A percentile compares a stretch with the other conserved stretches of the same genome.
phyloP scores from a whole-genome alignment of 495 filamentous ascomycete genomes.

The Viridothelium virens region DNA sequence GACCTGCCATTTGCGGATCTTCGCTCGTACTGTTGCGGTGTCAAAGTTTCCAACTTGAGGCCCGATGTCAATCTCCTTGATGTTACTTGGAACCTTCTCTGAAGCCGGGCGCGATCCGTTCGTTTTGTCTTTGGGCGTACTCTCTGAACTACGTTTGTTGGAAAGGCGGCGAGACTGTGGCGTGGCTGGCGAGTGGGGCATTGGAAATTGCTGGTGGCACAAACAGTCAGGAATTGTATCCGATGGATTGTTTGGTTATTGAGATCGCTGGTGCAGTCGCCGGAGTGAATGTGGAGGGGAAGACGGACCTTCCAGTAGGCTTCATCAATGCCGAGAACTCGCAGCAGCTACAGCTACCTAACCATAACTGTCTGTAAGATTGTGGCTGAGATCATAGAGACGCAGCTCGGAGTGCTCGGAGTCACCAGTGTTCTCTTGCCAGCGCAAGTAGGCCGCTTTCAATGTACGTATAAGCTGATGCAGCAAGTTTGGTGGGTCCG shows the following conservation, averaged over 20 bases:
- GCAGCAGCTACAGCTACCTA: background rate
- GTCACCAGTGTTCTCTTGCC: background rate
- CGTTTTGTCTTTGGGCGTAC: background rate
- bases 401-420: background rate
- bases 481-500: background rate
- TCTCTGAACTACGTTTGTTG: constrained; percentile 5
- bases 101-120: background rate
- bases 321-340: background rate
- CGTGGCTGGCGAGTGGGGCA: constrained; percentile 6
- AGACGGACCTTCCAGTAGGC: background rate
- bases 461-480: background rate
- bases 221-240: background rate
- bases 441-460: background rate
- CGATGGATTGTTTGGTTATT: too few species aligned
- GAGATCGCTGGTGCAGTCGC: background rate
- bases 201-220: background rate
- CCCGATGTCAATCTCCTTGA: constrained; percentile 25
- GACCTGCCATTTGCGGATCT: constrained; percentile 30
- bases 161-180: constrained; percentile 9
- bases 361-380: background rate
- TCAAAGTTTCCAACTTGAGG: constrained; percentile 26
- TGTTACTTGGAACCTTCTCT: background rate
- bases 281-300: background rate
- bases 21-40: constrained; percentile 25
- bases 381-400: background rate